Evolutionary conservation across 306 rosid species (phyloP), one percentile per base, ranked within the genome.

Genomic region (Glycine latifolia): DNA sequence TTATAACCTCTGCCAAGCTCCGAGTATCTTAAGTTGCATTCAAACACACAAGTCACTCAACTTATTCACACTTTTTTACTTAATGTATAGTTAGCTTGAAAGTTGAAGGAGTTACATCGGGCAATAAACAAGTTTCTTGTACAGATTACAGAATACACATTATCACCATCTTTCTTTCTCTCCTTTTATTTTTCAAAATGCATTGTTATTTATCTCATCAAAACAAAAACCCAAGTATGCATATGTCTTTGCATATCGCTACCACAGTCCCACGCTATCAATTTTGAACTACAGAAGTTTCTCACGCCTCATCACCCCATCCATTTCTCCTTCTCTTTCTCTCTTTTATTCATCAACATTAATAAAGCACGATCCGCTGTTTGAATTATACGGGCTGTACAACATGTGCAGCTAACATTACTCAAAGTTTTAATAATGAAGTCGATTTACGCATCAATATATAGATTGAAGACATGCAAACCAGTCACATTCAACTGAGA

Each of bases 1-100:
- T 81, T 85, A 94, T 84, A 66, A 96, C 89, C 71, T 94, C 98
- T 73, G 92, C 52, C 87, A 96, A 79, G 87, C 89, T 94, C 71
- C 89, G 93, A 67, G 89, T 85, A 68, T 91, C 99, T 96, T 86
- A 75, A 83, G 61, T 74, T 86, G 53, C 60, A 90, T 78, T 71
- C 50, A 83, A 83, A 49, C 70, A 84, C 52, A 81, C 15, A 76
- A 79, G 61, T 58, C 72, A 70, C 73, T 88, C 67, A 86, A 62
- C 73, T 56, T 14, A n/a, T n/a, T n/a, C n/a, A 47, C 15, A 62
- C 44, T 66, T n/a, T 56, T 78, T 77, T 49, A 72, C 33, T 31
- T 10, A 20, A 15, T 41, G 48, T 56, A 62, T 33, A 61, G 53
- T 33, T 13, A 50, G 49, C 8, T 59, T 15, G 48, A 66, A 52